Conservation (phyloP, 305 asterid genomes). For the Plantago lanceolata region DNA sequence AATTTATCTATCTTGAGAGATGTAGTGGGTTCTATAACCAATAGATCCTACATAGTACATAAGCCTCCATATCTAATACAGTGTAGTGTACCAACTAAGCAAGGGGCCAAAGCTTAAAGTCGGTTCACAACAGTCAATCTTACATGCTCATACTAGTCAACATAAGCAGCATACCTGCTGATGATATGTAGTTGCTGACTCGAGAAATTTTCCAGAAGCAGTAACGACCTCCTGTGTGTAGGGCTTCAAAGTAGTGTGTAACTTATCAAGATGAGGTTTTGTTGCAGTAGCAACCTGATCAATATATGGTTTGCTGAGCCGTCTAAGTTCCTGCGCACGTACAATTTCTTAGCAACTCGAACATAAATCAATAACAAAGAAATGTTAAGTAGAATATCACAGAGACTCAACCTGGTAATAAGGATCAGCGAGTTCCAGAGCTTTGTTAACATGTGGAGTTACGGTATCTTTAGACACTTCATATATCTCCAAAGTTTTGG, state of each 20-base stretch:
- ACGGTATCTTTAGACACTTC: slow-evolving; percentile 51
- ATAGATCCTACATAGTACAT: no score
- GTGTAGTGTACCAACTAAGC: no score
- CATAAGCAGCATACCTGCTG: slow-evolving; percentile 45
- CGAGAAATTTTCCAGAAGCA: slow-evolving; percentile 61
- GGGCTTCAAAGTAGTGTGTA: slow-evolving; percentile 49
- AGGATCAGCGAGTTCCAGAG: slow-evolving; percentile 69
- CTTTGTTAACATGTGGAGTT: slow-evolving; percentile 64
- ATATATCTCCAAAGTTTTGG: slow-evolving; percentile 60
- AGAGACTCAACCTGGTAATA: slow-evolving; percentile 56
- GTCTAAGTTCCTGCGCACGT: slow-evolving; percentile 54
- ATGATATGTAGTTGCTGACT: slow-evolving; percentile 72
- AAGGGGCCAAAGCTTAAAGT: no score
- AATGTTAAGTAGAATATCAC: slow-evolving; percentile 6
- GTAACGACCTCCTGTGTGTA: slow-evolving; percentile 51
- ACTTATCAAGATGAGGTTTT: slow-evolving; percentile 73
- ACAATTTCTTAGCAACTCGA: slow-evolving; percentile 22
- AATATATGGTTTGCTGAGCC: slow-evolving; percentile 65
- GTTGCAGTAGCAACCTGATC: slow-evolving; percentile 74
- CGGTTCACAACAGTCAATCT: no score
- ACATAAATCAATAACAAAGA: background rate
- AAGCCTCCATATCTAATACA: no score
- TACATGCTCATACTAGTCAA: no score
- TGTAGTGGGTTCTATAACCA: no score
- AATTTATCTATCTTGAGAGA: no score